Conservation (phyloP, 73 alveolate genomes). For the Symbiodinium natans region DNA sequence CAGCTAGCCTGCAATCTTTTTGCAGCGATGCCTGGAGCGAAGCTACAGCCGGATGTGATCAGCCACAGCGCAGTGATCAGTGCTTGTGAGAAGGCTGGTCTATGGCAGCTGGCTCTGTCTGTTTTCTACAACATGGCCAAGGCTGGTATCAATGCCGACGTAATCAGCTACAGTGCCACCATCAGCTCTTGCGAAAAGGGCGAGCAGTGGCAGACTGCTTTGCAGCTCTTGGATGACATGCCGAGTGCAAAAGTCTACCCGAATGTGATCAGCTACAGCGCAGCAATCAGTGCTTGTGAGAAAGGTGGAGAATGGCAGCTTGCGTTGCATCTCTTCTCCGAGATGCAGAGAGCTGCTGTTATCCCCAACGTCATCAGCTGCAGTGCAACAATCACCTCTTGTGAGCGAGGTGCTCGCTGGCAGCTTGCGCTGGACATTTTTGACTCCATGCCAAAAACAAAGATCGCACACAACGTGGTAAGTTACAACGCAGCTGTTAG, state of each 20-base stretch:
- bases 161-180: conserved; percentile 1
- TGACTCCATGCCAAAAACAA: neutral
- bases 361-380: neutral
- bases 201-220: conserved; percentile 10
- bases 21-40: neutral
- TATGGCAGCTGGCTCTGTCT: neutral
- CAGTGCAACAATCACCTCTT: neutral
- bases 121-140: neutral
- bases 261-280: conserved; percentile 2
- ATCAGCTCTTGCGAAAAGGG: neutral
- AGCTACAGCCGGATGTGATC: conserved; percentile 1
- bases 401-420: conserved; percentile 6
- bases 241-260: neutral
- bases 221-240: neutral
- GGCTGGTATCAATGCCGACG: neutral
- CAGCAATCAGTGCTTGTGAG: conserved; percentile 3
- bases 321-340: neutral
- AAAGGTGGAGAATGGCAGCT: neutral
- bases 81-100: conserved; percentile 10
- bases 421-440: neutral
- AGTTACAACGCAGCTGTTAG: neutral
- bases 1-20: neutral
- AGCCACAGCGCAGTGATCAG: neutral
- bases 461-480: neutral
- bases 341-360: neutral